Evolutionary conservation across 345 rosid genomes (phyloP), one percentile per base, ranked within the genome.

Genomic region (Citrus trifoliata): DNA sequence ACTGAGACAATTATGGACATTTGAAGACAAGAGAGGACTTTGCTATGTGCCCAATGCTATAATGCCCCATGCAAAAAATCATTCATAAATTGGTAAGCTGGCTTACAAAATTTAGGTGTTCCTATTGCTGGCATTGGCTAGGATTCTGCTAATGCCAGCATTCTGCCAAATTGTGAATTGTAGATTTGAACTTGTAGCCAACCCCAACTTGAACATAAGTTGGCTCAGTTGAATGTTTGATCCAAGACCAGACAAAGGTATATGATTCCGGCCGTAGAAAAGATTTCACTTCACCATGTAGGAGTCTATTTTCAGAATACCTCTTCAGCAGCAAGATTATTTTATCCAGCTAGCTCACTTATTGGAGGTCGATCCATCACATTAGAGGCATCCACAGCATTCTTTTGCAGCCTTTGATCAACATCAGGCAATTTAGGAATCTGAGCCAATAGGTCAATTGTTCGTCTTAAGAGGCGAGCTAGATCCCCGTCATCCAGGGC

Each of bases 401-500:
- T 91, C 63, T 80, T 90, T 81, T 89, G 93, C 86, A 96, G 83
- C 62, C 75, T 77, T 0, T 88, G 83, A 58, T 96, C 97, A 33
- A 93, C 84, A 75, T 92, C 97, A 22, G 98, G 97, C 85, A 96
- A 83, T 79, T 93, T 96, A 28, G 98, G 99, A 79, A 96, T 91
- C 88, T 96, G 99, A 73, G 89, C 97, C 76, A 96, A 82, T 63
- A 93, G 79, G 79, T 93, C 99, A 35, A 91, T 92, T 25, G 97
- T 90, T 63, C 98, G 86, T 72, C 99, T 82, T 71, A 93, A 56
- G 51, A 93, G 89, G 27, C 98, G 95, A 76, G 97, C 97, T 21
- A 96, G 87, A 89, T 96, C 97, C 12, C 99, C 99, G 76, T 96
- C 97, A 68, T 95, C 99, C 96, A 95, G 89, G 4, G 97, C 98